Evolutionary conservation across 1,284 basidiomycete species (phyloP), one percentile per base, ranked within the genome.

Genomic region (Apiotrichum mycotoxinovorans): DNA sequence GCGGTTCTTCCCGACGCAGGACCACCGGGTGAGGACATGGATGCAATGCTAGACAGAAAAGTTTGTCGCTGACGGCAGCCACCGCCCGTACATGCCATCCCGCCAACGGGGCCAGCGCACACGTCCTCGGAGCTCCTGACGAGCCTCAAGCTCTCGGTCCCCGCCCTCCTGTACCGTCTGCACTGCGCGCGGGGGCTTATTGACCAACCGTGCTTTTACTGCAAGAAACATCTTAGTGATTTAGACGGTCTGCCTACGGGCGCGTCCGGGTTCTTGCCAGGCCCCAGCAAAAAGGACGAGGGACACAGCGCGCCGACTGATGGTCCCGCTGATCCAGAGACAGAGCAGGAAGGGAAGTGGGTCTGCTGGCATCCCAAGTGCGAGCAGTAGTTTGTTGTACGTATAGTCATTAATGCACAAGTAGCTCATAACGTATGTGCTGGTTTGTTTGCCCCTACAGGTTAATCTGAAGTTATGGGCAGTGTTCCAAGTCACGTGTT

Each of bases 51-150:
- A 30, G 30, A 12, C 3, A 33, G 1, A 3, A 3, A 11, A 18
- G 5, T 7, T 22, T 1, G 10, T 17, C 17, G 25, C 52, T 55
- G 48, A 57, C 48, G 5, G 22, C 52, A 63, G 58, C 44, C 56
- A 30, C 62, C 62, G 20, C 58, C 62, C 1, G 47, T 63, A 8
- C 62, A 63, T n/a, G 62, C 58, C 11, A 26, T 58, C 4, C 56
- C 58, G 34, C 58, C 58, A 0, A 47, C 49, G 0, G 62, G 58
- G 11, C 56, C 58, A 0, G 43, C 58, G 2, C 46, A 50, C 17
- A 43, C 51, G 15, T 26, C 55, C 22, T 50, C 52, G 9, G 54
- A 57, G 17, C 47, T 52, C 23, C 52, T 63, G 12, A 48, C 54
- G 34, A 27, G 37, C 5, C 54, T 60, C 27, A 11, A 47, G 22